These are phyloP conservation scores for Prunella vulgaris DNA, from an alignment of 257 asterid genomes.

Conservation along the genomic window DNA sequence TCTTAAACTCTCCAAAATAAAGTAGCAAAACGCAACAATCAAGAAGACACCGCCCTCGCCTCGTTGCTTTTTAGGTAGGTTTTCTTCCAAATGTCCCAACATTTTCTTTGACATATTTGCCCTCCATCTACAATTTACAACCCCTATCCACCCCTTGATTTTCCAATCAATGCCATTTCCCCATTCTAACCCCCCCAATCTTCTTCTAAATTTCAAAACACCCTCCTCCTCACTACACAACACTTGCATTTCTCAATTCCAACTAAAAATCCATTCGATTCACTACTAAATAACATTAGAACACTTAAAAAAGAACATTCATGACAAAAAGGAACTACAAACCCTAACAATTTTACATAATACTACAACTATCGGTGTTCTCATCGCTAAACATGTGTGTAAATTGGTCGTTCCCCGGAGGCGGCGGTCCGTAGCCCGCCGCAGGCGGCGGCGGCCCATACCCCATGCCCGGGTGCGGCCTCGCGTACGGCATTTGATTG, in stretches of 20 bases:
- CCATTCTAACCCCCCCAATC: neutral
- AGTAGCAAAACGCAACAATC: neutral
- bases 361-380: slow-evolving; percentile 66
- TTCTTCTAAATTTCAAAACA: neutral
- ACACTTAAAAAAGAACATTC: neutral
- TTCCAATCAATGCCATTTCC: neutral
- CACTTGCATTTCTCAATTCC: neutral
- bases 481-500: slow-evolving; percentile 26
- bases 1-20: neutral
- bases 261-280: neutral
- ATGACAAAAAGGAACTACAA: neutral
- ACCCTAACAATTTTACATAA: slow-evolving; percentile 41
- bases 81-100: neutral
- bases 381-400: slow-evolving; percentile 72
- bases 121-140: neutral
- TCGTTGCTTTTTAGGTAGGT: neutral
- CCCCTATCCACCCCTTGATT: neutral
- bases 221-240: neutral
- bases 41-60: neutral
- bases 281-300: neutral
- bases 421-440: slow-evolving; percentile 24
- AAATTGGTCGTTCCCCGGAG: slow-evolving; percentile 39
- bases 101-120: neutral
- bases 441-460: too few relatives aligned
- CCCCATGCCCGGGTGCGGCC: slow-evolving; percentile 29